Evolutionary conservation across 2,329 filamentous ascomycete genomes (phyloP).

Genomic region (Aspergillus melleus): DNA sequence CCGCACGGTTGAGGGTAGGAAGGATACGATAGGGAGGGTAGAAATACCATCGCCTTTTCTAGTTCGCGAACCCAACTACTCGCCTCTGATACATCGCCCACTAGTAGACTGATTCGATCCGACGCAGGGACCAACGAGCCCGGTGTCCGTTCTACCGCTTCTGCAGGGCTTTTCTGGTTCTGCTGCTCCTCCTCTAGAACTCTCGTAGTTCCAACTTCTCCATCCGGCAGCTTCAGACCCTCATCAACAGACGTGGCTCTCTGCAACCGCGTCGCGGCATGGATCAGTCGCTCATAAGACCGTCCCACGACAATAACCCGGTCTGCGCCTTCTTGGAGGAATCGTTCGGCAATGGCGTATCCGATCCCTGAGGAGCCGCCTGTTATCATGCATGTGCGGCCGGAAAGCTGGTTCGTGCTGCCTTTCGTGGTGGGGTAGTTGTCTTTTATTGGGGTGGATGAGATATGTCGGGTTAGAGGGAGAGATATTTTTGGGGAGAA

Average conservation of each 20-base stretch:
- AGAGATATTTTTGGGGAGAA: background rate
- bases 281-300: slow-evolving; percentile 47
- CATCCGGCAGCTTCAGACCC: background rate
- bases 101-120: slow-evolving; percentile 28
- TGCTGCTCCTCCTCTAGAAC: background rate
- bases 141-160: background rate
- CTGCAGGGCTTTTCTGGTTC: background rate
- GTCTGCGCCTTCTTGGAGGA: slow-evolving; percentile 61
- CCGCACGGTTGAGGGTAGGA: no score
- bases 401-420: slow-evolving; percentile 24
- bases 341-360: slow-evolving; percentile 64
- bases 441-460: background rate
- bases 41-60: slow-evolving; percentile 41
- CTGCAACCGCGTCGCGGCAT: slow-evolving; percentile 32
- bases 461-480: slow-evolving; percentile 1
- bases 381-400: slow-evolving; percentile 57
- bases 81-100: slow-evolving; percentile 40
- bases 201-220: background rate
- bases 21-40: background rate
- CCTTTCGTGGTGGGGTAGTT: background rate
- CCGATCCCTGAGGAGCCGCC: slow-evolving; percentile 73
- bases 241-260: slow-evolving; percentile 3
- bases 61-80: slow-evolving; percentile 36
- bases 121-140: slow-evolving; percentile 16
- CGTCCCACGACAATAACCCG: slow-evolving; percentile 63